Conservation (phyloP, 2,329 filamentous ascomycete species). For the Ophiostoma sp. region DNA sequence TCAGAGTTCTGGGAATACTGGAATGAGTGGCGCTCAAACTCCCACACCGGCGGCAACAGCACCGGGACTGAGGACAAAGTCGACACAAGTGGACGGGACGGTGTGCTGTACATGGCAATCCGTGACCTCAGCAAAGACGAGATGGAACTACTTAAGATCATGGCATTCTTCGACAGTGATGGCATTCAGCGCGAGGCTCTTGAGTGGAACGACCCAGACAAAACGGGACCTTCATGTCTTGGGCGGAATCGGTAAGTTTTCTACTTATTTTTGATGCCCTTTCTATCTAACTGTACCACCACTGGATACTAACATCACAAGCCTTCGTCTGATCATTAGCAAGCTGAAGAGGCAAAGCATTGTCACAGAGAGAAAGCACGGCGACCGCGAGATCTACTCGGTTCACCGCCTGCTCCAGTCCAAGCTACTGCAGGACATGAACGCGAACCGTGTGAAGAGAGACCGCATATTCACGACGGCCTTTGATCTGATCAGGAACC, state of each 20-base stretch:
- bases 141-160: constrained; percentile 24
- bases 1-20: constrained; percentile 27
- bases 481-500: constrained; percentile 24
- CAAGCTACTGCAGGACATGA: constrained; percentile 24
- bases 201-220: background rate
- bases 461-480: constrained; percentile 25
- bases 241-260: constrained; percentile 12
- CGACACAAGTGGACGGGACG: constrained; percentile 14
- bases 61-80: background rate
- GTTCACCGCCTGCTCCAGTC: constrained; percentile 25
- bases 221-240: constrained; percentile 21
- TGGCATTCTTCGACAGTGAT: constrained; percentile 26
- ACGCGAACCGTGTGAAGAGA: constrained; percentile 18
- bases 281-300: background rate
- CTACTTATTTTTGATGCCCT: background rate
- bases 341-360: constrained; percentile 26
- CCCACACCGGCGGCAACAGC: background rate
- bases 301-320: background rate
- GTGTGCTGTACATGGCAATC: constrained; percentile 19
- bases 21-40: constrained; percentile 24
- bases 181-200: constrained; percentile 24
- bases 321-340: constrained; percentile 21
- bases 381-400: constrained; percentile 22
- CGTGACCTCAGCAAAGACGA: constrained; percentile 24
- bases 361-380: constrained; percentile 21